A percentile compares a stretch with the other conserved stretches of the same genome.
phyloP scores from a whole-genome alignment of 177 flowering plant species.

The Vitis hybrid region DNA sequence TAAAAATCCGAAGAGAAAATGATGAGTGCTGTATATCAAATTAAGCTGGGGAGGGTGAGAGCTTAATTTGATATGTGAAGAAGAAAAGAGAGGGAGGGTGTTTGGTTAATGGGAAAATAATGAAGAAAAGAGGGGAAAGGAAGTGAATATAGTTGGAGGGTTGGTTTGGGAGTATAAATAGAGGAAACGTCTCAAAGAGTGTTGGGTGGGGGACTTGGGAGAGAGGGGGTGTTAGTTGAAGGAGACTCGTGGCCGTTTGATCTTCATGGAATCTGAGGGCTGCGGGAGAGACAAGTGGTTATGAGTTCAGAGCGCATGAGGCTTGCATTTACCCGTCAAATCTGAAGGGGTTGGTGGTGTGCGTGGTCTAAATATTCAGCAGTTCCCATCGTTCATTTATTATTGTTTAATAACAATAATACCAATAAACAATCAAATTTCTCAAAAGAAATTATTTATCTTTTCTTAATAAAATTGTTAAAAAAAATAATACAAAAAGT shows the following conservation, averaged over 20 bases:
- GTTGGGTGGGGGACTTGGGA: conserved; percentile 21
- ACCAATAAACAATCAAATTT: no score
- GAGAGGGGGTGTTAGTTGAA: conserved; percentile 29
- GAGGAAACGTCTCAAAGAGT: conserved; percentile 2
- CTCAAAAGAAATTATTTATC: no score
- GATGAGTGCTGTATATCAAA: no score
- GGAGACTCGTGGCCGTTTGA: conserved; percentile 9
- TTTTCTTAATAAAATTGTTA: no score
- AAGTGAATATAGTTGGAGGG: conserved; percentile 12
- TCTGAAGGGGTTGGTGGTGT: conserved; percentile 12
- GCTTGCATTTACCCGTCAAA: conserved; percentile 15
- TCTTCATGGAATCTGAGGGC: conserved; percentile 9
- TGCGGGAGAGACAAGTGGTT: conserved; percentile 14
- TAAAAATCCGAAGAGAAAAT: no score
- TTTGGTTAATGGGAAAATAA: background rate
- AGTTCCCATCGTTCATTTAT: background rate
- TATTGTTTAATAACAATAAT: no score
- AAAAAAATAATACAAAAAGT: no score
- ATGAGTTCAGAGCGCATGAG: background rate
- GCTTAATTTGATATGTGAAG: no score
- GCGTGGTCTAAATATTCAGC: background rate
- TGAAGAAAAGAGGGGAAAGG: background rate
- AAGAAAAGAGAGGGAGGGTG: no score
- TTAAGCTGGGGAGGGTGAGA: no score
- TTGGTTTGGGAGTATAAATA: conserved; percentile 26